Percentiles rank a stretch among this genome's conserved stretches.
Evolutionary conservation across 768 basidiomycete genomes (phyloP).

Genomic region (Gymnopilus dilepis): DNA sequence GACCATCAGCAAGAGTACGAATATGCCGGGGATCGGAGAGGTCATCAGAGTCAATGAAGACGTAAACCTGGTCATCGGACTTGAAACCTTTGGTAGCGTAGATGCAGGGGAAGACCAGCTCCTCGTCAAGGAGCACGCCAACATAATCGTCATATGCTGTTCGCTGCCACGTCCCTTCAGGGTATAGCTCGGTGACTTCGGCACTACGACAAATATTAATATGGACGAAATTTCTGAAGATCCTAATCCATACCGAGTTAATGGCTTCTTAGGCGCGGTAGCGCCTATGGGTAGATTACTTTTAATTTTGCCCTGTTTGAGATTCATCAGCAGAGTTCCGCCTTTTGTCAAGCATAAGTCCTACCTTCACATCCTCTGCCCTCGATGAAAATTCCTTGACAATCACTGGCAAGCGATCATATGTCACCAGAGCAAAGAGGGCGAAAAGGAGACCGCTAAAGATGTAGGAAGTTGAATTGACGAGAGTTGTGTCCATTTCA

Average conservation of each 20-base stretch:
- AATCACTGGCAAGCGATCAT: background rate
- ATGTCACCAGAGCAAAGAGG: background rate
- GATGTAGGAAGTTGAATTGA: background rate
- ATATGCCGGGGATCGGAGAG: conserved; percentile 9
- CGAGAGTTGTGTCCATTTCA: background rate
- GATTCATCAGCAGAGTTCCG: background rate
- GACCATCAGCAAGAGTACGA: background rate
- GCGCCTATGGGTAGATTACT: background rate
- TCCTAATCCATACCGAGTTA: background rate
- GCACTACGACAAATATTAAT: background rate
- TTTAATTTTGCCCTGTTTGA: background rate
- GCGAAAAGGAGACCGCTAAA: background rate
- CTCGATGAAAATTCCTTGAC: conserved; percentile 2
- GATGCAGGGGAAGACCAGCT: conserved; percentile 1
- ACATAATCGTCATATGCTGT: conserved; percentile 3
- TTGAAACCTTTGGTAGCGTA: conserved; percentile 8
- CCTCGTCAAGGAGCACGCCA: background rate
- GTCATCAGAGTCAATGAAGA: conserved; percentile 8
- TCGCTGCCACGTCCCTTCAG: conserved; percentile 2
- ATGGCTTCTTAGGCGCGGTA: background rate
- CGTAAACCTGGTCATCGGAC: conserved; percentile 2
- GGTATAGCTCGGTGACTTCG: conserved; percentile 1
- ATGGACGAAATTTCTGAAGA: too few relatives aligned
- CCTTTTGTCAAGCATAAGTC: background rate
- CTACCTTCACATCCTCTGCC: background rate